Base-by-base conservation (phyloP, 2,329 filamentous ascomycete genomes). In the Reticulascus tulasneorum region DNA sequence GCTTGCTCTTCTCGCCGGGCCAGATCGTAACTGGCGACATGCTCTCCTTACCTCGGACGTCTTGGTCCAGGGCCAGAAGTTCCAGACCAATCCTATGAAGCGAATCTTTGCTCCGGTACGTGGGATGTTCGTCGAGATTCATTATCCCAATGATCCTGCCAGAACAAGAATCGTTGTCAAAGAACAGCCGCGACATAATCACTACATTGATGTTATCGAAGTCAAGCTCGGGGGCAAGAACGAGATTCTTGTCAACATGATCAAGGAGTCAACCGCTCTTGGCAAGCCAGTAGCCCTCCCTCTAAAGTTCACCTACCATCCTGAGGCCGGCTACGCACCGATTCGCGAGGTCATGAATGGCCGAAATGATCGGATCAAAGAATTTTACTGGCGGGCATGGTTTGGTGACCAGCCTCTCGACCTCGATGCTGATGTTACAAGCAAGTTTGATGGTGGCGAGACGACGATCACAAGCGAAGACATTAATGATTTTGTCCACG, bases 351-450 rank as follows among this genome's bases (percentile, higher is more conserved):
- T 97, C 46, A 98, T 98, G 93, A 79, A 89, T 23, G 84, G 79
- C 37, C 88, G 93, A 56, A 98, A 98, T 59, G 91, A 98, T 58
- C 86, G 88, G 47, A 97, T 98, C 73, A 98, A 98, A 73, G 87
- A 95, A 63, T 98, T 98, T 62, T 98, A 98, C 75, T 98, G 94
- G 81, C 82, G 83, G 50, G 83, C 94, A 48, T 98, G 93, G 93
- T 98, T 98, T 52, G 93, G 89, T 26, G 77, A 90, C 42, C 90
- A 95, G 54, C 65, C 75, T 27, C 75, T 94, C 33, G 83, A 94
- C 37, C 86, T 96, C 37, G 84, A 96, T 52, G 83, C 85, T 12
- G 74, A 86, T 23, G 86, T 95, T 34, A 90, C 87, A 6, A 84
- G 86, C 56, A 82, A 81, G 49, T 98, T 98, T 56, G 87, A 93